These are phyloP conservation scores for Teratosphaeria viscida DNA, from an alignment of 2,329 filamentous ascomycete species.

Conservation along the genomic window DNA sequence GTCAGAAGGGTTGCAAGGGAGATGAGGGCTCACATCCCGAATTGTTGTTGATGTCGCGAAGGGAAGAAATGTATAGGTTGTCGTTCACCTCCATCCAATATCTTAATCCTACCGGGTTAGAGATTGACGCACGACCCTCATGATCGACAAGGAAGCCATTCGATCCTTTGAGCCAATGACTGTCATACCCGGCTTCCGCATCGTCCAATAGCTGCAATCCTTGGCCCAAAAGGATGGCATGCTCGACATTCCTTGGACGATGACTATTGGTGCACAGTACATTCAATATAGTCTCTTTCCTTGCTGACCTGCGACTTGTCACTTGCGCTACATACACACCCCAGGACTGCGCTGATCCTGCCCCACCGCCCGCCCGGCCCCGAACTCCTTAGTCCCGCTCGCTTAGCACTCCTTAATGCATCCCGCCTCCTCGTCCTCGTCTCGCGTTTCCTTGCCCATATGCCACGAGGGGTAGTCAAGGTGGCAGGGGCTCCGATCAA, in stretches of 20 bases:
- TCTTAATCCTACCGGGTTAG: background rate
- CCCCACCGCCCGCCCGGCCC: background rate
- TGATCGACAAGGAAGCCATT: background rate
- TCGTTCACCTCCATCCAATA: too few relatives aligned
- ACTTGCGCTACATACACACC: background rate
- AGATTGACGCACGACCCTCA: background rate
- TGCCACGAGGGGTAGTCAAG: constrained; percentile 15
- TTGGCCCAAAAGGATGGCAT: background rate
- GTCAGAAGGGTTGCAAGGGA: background rate
- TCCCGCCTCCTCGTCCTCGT: background rate
- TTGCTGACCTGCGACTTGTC: background rate
- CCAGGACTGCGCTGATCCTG: background rate
- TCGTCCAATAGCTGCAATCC: background rate
- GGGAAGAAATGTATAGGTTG: too few relatives aligned
- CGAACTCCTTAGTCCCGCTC: constrained; percentile 20
- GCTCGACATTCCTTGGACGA: background rate
- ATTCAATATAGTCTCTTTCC: background rate
- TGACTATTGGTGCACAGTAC: background rate
- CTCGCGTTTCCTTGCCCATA: constrained; percentile 1
- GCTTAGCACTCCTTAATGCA: constrained; percentile 36
- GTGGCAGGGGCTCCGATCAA: constrained; percentile 11
- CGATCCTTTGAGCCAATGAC: background rate
- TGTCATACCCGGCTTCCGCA: background rate
- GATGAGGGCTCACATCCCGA: background rate
- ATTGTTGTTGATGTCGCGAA: background rate